Evolutionary conservation across 1,139 yeast species (phyloP).

Genomic region (Yamadazyma songkhlaensis): DNA sequence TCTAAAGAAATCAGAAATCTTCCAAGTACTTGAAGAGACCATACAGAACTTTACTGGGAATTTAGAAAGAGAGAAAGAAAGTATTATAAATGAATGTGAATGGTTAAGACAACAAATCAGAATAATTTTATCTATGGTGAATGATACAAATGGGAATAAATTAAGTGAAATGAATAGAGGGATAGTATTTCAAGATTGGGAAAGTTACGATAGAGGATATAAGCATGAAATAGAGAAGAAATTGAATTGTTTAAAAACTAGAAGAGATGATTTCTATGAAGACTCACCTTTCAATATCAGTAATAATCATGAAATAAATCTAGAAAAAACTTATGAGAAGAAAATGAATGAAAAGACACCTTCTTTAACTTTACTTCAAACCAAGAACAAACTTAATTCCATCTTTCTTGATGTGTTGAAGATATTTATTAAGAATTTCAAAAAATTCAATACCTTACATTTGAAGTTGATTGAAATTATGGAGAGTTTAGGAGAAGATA

Average conservation of each 20-base stretch:
- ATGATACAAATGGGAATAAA: slow-evolving; percentile 31
- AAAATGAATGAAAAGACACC: slow-evolving; percentile 26
- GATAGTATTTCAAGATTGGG: slow-evolving; percentile 27
- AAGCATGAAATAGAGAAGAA: slow-evolving; percentile 25
- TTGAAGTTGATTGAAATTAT: slow-evolving; percentile 24
- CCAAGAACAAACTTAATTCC: slow-evolving; percentile 30
- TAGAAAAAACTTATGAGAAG: slow-evolving; percentile 26
- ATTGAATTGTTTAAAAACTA: slow-evolving; percentile 17
- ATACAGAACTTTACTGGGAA: slow-evolving; percentile 31
- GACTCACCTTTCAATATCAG: slow-evolving; percentile 29
- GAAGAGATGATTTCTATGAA: slow-evolving; percentile 22
- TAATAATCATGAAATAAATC: slow-evolving; percentile 14
- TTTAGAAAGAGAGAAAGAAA: slow-evolving; percentile 36
- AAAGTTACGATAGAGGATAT: slow-evolving; percentile 31
- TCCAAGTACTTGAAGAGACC: slow-evolving; percentile 38
- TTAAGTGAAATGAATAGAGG: slow-evolving; percentile 29
- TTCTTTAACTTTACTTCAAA: slow-evolving; percentile 28
- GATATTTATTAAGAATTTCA: slow-evolving; percentile 30
- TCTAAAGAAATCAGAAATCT: slow-evolving; percentile 37
- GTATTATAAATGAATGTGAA: slow-evolving; percentile 44
- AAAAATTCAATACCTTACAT: slow-evolving; percentile 27
- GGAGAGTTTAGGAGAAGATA: slow-evolving; percentile 26
- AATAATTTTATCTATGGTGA: slow-evolving; percentile 39
- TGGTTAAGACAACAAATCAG: slow-evolving; percentile 47
- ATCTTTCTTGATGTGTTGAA: slow-evolving; percentile 36